Conservation (phyloP, 805 yeast species). For the Diddensiella santjacobensis region DNA sequence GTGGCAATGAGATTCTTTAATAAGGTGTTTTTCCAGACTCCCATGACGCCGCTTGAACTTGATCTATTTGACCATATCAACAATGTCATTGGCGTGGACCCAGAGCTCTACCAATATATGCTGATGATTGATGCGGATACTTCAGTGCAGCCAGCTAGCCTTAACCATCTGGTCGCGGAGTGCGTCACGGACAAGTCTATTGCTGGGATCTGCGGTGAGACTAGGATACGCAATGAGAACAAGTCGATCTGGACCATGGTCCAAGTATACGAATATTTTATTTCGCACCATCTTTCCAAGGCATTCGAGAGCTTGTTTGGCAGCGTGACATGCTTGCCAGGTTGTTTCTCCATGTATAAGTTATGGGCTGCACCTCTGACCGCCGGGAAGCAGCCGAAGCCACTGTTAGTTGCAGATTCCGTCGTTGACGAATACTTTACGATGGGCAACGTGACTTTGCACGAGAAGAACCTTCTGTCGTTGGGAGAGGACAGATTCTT, state of each 20-base stretch:
- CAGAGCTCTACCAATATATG: slow-evolving; percentile 74
- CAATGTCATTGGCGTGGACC: slow-evolving; percentile 79
- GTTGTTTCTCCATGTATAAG: slow-evolving; percentile 89
- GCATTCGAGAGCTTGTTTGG: slow-evolving; percentile 93
- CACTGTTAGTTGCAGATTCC: slow-evolving; percentile 53
- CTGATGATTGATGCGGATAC: slow-evolving; percentile 96
- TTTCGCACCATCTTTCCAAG: slow-evolving; percentile 90
- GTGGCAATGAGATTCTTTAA: slow-evolving; percentile 87
- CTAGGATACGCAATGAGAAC: slow-evolving; percentile 78
- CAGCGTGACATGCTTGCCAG: slow-evolving; percentile 91
- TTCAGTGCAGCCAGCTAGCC: slow-evolving; percentile 74
- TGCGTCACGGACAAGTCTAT: slow-evolving; percentile 79
- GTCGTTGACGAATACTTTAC: slow-evolving; percentile 58
- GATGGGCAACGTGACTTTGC: slow-evolving; percentile 71
- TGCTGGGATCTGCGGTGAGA: slow-evolving; percentile 95
- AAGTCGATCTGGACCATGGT: slow-evolving; percentile 87
- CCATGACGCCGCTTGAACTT: slow-evolving; percentile 87
- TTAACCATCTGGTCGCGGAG: slow-evolving; percentile 85
- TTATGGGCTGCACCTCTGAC: slow-evolving; percentile 57
- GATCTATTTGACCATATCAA: slow-evolving; percentile 71
- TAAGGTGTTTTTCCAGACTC: slow-evolving; percentile 80
- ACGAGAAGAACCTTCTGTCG: slow-evolving; percentile 75
- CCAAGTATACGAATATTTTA: slow-evolving; percentile 89
- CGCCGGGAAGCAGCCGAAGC: slow-evolving; percentile 43
- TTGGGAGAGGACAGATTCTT: slow-evolving; percentile 89